Percentiles rank a stretch among this genome's conserved stretches.
Conservation (phyloP, 768 basidiomycete species). For the Podaxis sp. region DNA sequence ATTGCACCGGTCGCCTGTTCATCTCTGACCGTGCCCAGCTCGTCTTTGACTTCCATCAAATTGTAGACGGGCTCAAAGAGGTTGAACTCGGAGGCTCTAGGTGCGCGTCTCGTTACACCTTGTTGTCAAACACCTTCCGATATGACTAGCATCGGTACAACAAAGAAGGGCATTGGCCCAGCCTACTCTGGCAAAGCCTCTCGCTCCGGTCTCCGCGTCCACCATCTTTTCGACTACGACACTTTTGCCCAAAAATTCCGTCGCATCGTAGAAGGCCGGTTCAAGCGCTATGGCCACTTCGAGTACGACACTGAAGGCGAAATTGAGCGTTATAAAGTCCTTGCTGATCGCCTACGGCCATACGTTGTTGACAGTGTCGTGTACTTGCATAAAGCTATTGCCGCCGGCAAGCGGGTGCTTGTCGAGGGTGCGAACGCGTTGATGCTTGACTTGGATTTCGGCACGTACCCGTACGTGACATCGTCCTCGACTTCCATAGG, state of each 20-base stretch:
- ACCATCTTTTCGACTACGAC: slow-evolving; percentile 89
- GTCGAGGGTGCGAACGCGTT: slow-evolving; percentile 98
- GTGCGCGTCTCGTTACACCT: slow-evolving; percentile 30
- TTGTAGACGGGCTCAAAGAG: slow-evolving; percentile 98
- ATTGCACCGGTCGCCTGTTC: slow-evolving; percentile 82
- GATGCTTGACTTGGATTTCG: slow-evolving; percentile 98
- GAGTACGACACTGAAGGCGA: slow-evolving; percentile 99
- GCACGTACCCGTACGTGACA: slow-evolving; percentile 97
- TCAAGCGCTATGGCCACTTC: slow-evolving; percentile 97
- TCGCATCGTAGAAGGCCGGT: slow-evolving; percentile 92
- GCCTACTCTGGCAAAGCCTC: slow-evolving; percentile 98
- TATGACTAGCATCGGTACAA: slow-evolving; percentile 83
- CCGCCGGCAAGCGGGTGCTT: slow-evolving; percentile 74
- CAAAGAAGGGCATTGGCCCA: slow-evolving; percentile 97
- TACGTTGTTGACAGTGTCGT: slow-evolving; percentile 87
- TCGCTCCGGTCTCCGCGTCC: slow-evolving; percentile 91
- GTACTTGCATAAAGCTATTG: slow-evolving; percentile 81
- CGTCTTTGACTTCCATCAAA: slow-evolving; percentile 99
- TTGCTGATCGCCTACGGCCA: slow-evolving; percentile 83
- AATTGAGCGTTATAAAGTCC: slow-evolving; percentile 85
- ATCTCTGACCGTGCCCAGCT: slow-evolving; percentile 96
- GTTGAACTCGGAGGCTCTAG: slow-evolving; percentile 92
- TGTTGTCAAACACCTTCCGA: slow-evolving; percentile 8
- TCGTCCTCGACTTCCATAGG: slow-evolving; percentile 93
- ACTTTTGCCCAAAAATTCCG: slow-evolving; percentile 91